These are phyloP conservation scores for Coemansia sp. DNA, from an alignment of 192 early-diverging fungal genomes.

Conservation along the genomic window DNA sequence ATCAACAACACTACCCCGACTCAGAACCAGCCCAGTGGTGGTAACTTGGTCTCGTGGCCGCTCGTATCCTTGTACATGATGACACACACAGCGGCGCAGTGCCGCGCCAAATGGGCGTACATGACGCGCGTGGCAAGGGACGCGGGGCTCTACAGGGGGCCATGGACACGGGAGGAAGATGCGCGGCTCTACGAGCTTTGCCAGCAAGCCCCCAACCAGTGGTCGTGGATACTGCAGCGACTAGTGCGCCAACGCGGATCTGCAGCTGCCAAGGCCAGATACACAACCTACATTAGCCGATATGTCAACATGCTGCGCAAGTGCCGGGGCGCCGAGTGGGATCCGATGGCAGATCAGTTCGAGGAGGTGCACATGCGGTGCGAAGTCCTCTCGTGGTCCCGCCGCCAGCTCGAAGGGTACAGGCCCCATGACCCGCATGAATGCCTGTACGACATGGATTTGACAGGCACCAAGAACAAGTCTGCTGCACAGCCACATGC, in stretches of 20 bases:
- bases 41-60: constrained; percentile 4
- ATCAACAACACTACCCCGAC: not conserved
- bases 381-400: constrained; percentile 36
- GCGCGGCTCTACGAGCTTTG: constrained; percentile 14
- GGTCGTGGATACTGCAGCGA: constrained; percentile 10
- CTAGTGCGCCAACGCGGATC: not conserved
- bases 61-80: constrained; percentile 26
- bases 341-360: constrained; percentile 32
- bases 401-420: constrained; percentile 19
- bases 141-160: not conserved
- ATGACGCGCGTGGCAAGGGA: not conserved
- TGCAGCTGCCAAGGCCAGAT: not conserved
- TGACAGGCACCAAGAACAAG: constrained; percentile 11
- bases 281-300: not conserved
- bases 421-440: constrained; percentile 14
- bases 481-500: not conserved
- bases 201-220: not conserved
- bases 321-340: constrained; percentile 27
- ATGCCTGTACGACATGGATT: constrained; percentile 29
- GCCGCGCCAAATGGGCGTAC: constrained; percentile 12
- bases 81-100: constrained; percentile 17
- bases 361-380: constrained; percentile 44
- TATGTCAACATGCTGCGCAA: constrained; percentile 24
- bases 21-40: not conserved
- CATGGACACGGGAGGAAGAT: constrained; percentile 41